Evolutionary conservation across 2,329 filamentous ascomycete genomes (phyloP).

Genomic region (Bimuria novae-zelandiae): DNA sequence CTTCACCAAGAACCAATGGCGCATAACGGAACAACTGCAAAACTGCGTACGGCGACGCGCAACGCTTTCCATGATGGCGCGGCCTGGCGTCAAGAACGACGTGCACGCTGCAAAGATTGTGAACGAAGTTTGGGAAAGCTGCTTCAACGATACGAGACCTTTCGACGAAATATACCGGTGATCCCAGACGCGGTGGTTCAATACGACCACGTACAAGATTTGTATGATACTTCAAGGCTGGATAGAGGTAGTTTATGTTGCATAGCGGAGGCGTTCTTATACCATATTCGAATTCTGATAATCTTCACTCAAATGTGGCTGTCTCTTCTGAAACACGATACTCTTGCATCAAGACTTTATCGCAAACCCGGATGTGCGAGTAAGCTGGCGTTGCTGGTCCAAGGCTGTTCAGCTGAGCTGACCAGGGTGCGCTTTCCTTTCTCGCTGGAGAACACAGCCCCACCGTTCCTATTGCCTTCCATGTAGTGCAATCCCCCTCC

Average conservation of each 20-base stretch:
- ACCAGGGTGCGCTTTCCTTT: no score
- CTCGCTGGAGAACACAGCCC: no score
- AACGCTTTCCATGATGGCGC: constrained; percentile 74
- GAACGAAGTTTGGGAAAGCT: constrained; percentile 98
- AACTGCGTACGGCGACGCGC: constrained; percentile 85
- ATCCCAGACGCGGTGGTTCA: neutral
- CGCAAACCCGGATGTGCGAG: no score
- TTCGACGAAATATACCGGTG: constrained; percentile 96
- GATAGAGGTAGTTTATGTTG: constrained; percentile 1
- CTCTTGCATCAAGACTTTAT: no score
- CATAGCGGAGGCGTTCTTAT: constrained; percentile 25
- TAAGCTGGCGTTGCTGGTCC: no score
- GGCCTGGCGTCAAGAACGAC: constrained; percentile 82
- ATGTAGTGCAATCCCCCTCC: no score
- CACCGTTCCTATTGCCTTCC: no score
- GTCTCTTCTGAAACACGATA: no score
- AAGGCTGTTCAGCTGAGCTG: no score
- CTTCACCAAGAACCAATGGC: constrained; percentile 83
- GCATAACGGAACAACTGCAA: constrained; percentile 89
- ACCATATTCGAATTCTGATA: neutral
- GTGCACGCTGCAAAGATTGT: constrained; percentile 85
- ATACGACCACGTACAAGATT: neutral
- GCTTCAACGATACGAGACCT: constrained; percentile 89
- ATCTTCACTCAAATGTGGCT: constrained; percentile 10
- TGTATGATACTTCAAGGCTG: neutral